A percentile compares a stretch with the other conserved stretches of the same genome.
These are phyloP conservation scores for Speleostelium caveatum DNA, from an alignment of 78 protist species.

Conservation along the genomic window DNA sequence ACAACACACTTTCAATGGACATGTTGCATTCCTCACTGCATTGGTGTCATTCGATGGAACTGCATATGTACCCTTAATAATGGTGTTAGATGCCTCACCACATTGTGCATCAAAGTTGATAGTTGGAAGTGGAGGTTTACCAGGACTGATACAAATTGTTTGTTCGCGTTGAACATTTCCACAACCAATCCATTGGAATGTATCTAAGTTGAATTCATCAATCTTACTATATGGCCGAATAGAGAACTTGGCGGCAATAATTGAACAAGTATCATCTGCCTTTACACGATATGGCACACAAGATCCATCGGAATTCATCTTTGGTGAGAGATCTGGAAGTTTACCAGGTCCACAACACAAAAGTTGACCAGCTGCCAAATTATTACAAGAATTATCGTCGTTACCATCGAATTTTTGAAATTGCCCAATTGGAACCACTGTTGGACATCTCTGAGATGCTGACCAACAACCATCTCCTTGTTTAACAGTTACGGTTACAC, in stretches of 20 bases:
- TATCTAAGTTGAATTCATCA: background rate
- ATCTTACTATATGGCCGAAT: background rate
- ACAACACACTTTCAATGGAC: slow-evolving; percentile 1
- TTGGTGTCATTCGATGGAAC: no score
- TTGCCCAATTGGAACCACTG: no score
- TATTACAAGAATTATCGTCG: background rate
- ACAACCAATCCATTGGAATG: background rate
- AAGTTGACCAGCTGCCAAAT: background rate
- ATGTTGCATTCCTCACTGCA: background rate
- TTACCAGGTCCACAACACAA: background rate
- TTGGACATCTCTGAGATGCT: no score
- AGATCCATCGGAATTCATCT: background rate
- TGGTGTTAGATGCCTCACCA: background rate
- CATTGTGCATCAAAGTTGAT: background rate
- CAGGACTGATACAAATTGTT: background rate
- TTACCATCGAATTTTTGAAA: no score
- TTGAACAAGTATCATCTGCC: background rate
- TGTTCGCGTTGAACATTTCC: background rate
- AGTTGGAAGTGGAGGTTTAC: background rate
- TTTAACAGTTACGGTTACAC: background rate
- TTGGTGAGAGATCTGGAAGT: background rate
- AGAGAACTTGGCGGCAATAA: background rate
- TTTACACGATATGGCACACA: background rate
- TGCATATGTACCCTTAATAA: no score
- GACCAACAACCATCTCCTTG: background rate